Evolutionary conservation across 805 yeast species (phyloP).

Genomic region (Pichia rugopelliculosa): DNA sequence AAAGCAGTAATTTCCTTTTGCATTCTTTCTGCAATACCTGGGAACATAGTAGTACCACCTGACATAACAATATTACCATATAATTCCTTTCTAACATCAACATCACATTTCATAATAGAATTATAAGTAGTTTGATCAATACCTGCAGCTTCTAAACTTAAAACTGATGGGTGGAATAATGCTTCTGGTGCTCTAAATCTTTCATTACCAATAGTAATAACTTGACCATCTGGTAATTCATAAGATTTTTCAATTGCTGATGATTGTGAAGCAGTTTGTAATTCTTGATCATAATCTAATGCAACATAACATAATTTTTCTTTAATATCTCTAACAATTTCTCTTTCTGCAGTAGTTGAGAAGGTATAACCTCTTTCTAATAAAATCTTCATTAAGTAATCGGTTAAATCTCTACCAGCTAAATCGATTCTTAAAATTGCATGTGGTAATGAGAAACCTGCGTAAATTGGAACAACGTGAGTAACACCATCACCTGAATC

Average conservation of each 20-base stretch:
- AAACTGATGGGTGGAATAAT: constrained; percentile 94
- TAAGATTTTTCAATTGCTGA: constrained; percentile 97
- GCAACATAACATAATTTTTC: constrained; percentile 99
- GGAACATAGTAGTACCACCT: constrained; percentile 99
- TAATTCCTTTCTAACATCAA: constrained; percentile 97
- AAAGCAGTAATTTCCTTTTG: constrained; percentile 99
- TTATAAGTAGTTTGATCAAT: constrained; percentile 95
- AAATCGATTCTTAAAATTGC: constrained; percentile 97
- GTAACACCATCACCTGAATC: constrained; percentile 99
- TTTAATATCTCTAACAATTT: constrained; percentile 89
- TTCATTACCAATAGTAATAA: constrained; percentile 98
- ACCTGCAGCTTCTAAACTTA: constrained; percentile 92
- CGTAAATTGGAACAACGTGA: constrained; percentile 99
- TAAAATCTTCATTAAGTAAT: constrained; percentile 96
- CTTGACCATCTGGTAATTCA: constrained; percentile 99
- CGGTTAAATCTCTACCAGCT: constrained; percentile 99
- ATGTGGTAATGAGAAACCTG: constrained; percentile 98
- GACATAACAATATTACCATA: constrained; percentile 99
- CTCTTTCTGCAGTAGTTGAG: constrained; percentile 99
- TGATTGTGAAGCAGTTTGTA: constrained; percentile 98
- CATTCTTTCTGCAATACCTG: constrained; percentile 99
- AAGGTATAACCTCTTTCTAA: constrained; percentile 98
- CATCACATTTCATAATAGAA: constrained; percentile 97
- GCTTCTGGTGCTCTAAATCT: constrained; percentile 99
- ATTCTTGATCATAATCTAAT: constrained; percentile 97